phyloP scores from a whole-genome alignment of 495 filamentous ascomycete genomes.

The Penicillium cataractarum region DNA sequence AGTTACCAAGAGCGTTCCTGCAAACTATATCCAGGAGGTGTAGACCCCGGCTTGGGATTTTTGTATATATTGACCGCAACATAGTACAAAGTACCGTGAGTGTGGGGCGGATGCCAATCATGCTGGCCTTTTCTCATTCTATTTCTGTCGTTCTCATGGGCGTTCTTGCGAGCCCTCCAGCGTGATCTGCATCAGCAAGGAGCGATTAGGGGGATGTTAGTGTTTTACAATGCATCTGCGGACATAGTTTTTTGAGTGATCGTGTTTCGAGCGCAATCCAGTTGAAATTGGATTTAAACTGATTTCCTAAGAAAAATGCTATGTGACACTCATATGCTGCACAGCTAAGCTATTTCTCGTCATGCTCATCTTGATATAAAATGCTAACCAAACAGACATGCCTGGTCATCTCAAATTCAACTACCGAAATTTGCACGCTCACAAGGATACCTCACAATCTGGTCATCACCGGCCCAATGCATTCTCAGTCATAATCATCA shows the following conservation, averaged over 20 bases:
- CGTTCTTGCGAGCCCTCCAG: constrained; percentile 18
- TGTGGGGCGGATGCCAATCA: neutral
- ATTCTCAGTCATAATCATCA: constrained; percentile 14
- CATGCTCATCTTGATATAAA: neutral
- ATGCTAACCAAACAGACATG: neutral
- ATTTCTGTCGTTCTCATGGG: constrained; percentile 5
- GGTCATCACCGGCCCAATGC: neutral
- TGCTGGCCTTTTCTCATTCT: constrained; percentile 10
- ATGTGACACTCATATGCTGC: neutral
- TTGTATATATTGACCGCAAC: constrained; percentile 16
- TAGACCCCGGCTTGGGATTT: constrained; percentile 22
- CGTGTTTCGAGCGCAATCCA: neutral
- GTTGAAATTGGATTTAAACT: neutral
- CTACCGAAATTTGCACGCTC: neutral
- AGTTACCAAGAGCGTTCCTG: constrained; percentile 88
- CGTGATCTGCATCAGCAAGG: constrained; percentile 32
- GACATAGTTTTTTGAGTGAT: neutral
- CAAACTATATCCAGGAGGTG: constrained; percentile 86
- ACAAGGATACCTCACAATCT: neutral
- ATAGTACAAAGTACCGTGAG: constrained; percentile 3
- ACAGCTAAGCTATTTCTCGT: neutral
- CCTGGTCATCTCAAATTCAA: neutral
- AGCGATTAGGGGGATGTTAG: constrained; percentile 19
- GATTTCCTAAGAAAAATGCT: neutral
- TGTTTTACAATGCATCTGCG: constrained; percentile 3